These are phyloP conservation scores for Kwoniella sp. DNA, from an alignment of 768 basidiomycete genomes.

Conservation along the genomic window DNA sequence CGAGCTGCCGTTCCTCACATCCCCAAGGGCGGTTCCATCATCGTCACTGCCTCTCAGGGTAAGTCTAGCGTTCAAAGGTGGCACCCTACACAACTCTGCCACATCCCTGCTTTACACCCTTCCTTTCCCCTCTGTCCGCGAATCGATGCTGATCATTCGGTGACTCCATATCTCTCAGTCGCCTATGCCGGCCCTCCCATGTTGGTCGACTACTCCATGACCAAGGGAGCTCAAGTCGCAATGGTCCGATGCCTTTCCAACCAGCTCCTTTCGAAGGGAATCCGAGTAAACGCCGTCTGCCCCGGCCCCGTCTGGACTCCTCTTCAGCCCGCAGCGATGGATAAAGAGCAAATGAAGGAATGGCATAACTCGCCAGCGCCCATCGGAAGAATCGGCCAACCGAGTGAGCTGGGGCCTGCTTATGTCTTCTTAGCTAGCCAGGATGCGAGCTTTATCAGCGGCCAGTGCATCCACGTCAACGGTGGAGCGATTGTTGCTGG, in stretches of 20 bases:
- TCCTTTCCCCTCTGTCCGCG: too few species aligned
- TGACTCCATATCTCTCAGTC: constrained; percentile 23
- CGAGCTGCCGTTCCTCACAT: constrained; percentile 65
- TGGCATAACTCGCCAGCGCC: constrained; percentile 52
- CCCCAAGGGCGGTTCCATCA: constrained; percentile 64
- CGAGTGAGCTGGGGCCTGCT: constrained; percentile 62
- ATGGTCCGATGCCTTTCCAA: constrained; percentile 62
- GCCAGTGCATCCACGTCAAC: constrained; percentile 55
- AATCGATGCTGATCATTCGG: too few species aligned
- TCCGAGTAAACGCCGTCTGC: constrained; percentile 49
- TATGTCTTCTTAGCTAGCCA: constrained; percentile 63
- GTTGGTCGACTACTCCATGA: constrained; percentile 62
- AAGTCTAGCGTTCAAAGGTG: constrained; percentile 7
- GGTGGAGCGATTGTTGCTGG: constrained; percentile 50
- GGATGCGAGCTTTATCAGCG: constrained; percentile 54
- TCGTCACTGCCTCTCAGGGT: constrained; percentile 64
- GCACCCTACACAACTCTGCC: too few species aligned
- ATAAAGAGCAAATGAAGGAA: constrained; percentile 46
- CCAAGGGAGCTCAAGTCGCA: constrained; percentile 62
- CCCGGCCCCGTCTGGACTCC: constrained; percentile 55
- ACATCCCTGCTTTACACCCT: too few species aligned
- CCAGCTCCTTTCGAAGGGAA: constrained; percentile 61
- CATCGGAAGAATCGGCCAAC: constrained; percentile 61
- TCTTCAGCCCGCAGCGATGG: constrained; percentile 55
- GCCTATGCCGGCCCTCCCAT: constrained; percentile 55